Conservation (phyloP, 345 rosid genomes). For the Arabidopsis suecica region DNA sequence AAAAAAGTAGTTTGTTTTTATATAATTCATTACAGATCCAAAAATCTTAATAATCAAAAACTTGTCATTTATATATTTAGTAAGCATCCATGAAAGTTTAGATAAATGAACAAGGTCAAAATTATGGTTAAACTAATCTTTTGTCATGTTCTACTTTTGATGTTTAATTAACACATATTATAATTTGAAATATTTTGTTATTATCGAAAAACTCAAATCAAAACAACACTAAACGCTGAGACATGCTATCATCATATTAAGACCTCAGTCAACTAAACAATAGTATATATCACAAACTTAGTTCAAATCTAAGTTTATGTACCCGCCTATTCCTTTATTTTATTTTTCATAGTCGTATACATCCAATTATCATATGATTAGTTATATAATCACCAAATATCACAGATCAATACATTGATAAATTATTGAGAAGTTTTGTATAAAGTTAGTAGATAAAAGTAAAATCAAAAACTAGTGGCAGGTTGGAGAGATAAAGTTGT, state of each 20-base stretch:
- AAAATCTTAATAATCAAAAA: background rate
- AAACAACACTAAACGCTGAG: constrained; percentile 5
- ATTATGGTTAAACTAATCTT: constrained; percentile 35
- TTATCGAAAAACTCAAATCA: background rate
- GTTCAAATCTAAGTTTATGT: constrained; percentile 25
- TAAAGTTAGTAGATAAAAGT: background rate
- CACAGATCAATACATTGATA: background rate
- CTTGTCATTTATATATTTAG: background rate
- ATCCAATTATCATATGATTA: constrained; percentile 6
- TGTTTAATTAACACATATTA: background rate
- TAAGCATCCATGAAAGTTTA: constrained; percentile 17
- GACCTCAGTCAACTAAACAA: constrained; percentile 33
- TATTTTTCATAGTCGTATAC: background rate
- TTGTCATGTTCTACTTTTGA: constrained; percentile 36
- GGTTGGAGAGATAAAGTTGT: constrained; percentile 39
- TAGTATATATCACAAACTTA: background rate
- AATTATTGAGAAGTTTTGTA: background rate
- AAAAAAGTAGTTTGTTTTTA: background rate
- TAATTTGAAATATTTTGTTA: background rate
- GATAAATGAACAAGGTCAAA: constrained; percentile 31
- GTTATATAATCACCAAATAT: constrained; percentile 10
- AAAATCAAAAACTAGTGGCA: constrained; percentile 25
- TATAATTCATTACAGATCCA: background rate
- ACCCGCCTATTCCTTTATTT: constrained; percentile 10
- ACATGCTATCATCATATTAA: constrained; percentile 16